Conservation (phyloP, 768 basidiomycete genomes). For the Kwoniella pini region DNA sequence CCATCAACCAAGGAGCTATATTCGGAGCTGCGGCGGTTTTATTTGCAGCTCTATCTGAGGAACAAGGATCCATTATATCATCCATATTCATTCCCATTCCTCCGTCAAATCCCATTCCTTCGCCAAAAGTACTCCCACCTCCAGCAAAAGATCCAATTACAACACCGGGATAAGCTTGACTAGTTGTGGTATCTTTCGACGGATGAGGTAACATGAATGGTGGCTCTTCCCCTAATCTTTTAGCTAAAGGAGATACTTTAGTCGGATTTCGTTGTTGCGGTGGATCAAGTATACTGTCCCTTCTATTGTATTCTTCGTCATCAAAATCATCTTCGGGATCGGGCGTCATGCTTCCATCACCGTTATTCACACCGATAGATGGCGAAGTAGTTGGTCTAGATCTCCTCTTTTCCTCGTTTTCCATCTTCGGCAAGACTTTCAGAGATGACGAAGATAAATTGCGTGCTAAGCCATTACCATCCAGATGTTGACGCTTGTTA, state of each 20-base stretch:
- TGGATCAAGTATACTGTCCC: slow-evolving; percentile 12
- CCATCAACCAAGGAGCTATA: slow-evolving; percentile 53
- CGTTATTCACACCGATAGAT: not conserved
- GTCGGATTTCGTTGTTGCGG: not conserved
- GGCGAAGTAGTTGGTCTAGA: not conserved
- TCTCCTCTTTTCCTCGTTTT: slow-evolving; percentile 2
- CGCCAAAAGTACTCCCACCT: slow-evolving; percentile 21
- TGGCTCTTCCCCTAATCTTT: slow-evolving; percentile 35
- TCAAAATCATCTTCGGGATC: slow-evolving; percentile 3
- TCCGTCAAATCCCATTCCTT: slow-evolving; percentile 29
- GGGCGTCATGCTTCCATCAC: too few species aligned
- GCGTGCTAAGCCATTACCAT: not conserved
- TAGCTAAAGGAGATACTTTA: slow-evolving; percentile 30
- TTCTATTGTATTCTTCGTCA: slow-evolving; percentile 1
- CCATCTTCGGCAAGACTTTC: too few species aligned
- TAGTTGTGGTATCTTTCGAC: slow-evolving; percentile 13
- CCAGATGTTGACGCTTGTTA: too few species aligned
- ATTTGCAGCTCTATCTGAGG: slow-evolving; percentile 16
- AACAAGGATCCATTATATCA: slow-evolving; percentile 39
- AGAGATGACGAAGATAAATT: not conserved
- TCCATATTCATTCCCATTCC: slow-evolving; percentile 27
- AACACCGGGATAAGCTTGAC: slow-evolving; percentile 38
- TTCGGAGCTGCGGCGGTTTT: slow-evolving; percentile 30
- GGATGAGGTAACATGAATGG: slow-evolving; percentile 39
- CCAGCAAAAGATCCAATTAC: slow-evolving; percentile 37